Conservation (phyloP, 2,329 filamentous ascomycete genomes). For the Mariannaea elegans region DNA sequence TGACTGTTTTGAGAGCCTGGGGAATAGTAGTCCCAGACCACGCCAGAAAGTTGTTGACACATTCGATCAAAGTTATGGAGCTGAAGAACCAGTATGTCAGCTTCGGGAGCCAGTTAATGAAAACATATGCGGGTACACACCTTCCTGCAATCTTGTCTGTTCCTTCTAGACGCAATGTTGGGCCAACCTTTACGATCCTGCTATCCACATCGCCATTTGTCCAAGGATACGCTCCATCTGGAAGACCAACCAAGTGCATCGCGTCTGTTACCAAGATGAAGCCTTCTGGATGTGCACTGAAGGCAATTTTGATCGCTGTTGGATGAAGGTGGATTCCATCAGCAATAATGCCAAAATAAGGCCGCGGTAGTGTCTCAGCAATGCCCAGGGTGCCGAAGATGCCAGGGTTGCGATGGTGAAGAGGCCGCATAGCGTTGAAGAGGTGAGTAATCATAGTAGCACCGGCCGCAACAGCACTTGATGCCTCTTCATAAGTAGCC, state of each 20-base stretch:
- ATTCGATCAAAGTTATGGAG: constrained; percentile 79
- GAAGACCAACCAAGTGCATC: constrained; percentile 85
- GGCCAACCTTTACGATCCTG: constrained; percentile 74
- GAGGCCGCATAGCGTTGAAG: constrained; percentile 92
- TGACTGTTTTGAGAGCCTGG: constrained; percentile 76
- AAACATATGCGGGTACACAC: constrained; percentile 53
- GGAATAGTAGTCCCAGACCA: constrained; percentile 77
- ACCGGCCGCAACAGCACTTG: constrained; percentile 74
- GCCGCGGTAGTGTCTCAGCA: constrained; percentile 65
- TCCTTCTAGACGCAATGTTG: constrained; percentile 77
- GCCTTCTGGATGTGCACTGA: constrained; percentile 83
- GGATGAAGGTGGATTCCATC: constrained; percentile 92
- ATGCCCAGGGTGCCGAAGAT: constrained; percentile 86
- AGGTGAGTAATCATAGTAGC: constrained; percentile 92
- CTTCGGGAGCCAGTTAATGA: too few relatives aligned
- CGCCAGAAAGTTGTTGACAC: constrained; percentile 80
- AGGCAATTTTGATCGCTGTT: constrained; percentile 88
- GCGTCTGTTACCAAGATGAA: constrained; percentile 92
- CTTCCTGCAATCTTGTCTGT: constrained; percentile 82
- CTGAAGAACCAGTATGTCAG: constrained; percentile 47
- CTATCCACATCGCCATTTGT: constrained; percentile 73
- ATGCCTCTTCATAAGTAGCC: constrained; percentile 84
- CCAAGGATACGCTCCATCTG: constrained; percentile 87
- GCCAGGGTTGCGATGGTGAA: constrained; percentile 90
- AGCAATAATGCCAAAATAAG: constrained; percentile 88